These are phyloP conservation scores for Mycena galericulata DNA, from an alignment of 768 basidiomycete genomes.

Conservation along the genomic window DNA sequence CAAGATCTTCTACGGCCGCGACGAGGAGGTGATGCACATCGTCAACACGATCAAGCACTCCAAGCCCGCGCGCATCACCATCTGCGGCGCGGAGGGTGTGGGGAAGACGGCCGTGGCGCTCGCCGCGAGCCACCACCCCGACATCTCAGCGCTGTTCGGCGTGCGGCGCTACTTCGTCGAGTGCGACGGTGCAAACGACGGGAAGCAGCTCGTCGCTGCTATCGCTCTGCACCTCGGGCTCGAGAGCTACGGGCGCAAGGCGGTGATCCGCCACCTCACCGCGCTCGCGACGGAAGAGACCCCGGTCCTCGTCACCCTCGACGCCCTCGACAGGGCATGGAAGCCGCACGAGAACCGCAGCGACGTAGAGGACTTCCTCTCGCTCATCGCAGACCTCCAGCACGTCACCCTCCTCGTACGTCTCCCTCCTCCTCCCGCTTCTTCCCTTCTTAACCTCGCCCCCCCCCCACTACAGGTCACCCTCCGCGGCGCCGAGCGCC, in stretches of 20 bases:
- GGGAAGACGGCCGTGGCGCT: conserved; percentile 32
- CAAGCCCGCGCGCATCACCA: conserved; percentile 15
- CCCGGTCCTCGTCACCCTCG: conserved; percentile 26
- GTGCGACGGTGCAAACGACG: conserved; percentile 18
- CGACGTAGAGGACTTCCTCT: conserved; percentile 31
- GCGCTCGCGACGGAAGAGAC: conserved; percentile 2
- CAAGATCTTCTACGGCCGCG: conserved; percentile 30
- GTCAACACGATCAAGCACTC: conserved; percentile 14
- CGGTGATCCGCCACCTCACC: conserved; percentile 2
- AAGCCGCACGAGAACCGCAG: conserved; percentile 18
- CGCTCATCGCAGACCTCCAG: conserved; percentile 26
- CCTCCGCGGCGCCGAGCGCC: conserved; percentile 25
- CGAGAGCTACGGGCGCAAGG: conserved; percentile 11
- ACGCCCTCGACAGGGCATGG: conserved; percentile 27
- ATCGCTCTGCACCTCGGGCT: conserved; percentile 9
- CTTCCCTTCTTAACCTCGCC: not conserved
- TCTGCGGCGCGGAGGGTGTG: conserved; percentile 16
- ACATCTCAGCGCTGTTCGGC: conserved; percentile 2
- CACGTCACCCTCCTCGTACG: conserved; percentile 28
- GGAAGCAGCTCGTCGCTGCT: conserved; percentile 5
- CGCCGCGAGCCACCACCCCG: conserved; percentile 17
- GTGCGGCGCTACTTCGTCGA: conserved; percentile 24
- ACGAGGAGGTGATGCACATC: conserved; percentile 21
- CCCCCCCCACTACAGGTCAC: conserved; percentile 14
- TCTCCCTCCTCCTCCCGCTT: too few relatives aligned